Base-by-base conservation (phyloP, 495 filamentous ascomycete species). In the Xylaria castorea region DNA sequence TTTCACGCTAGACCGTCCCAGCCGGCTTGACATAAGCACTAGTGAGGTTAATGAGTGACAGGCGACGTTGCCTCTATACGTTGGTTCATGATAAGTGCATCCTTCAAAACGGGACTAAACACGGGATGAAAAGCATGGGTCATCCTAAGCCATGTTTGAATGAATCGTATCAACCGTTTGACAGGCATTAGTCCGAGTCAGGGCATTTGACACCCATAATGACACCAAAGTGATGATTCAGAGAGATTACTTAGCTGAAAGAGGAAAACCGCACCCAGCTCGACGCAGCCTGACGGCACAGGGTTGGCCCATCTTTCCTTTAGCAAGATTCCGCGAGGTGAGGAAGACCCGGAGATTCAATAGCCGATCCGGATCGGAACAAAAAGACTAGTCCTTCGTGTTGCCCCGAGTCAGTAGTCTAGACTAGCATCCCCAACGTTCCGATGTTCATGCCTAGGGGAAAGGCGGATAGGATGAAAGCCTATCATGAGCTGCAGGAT, bases 11-110 rank as follows among this genome's bases (percentile, higher is more conserved):
- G 36, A 22, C 32, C 46, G 2, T 30, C 50, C 22, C 36, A 44
- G 66, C 20, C 50, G 36, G 36, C 36, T 68, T 44, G 25, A 55
- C 66, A 57, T 68, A 68, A 68, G 66, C 66, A 32, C 66, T 57
- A 68, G 42, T 30, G 20, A 42, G 22, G 48, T 38, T 50, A 40
- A 55, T 16, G 18, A 38, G 3, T 18, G 30, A 25, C 20, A 9
- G 36, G 30, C 22, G n/a, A 50, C n/a, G 62, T n/a, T 48, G 34
- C 38, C 25, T 14, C 30, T 60, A 27, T 63, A 42, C 7, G 34
- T 40, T 36, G 42, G 44, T 27, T 18, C 63, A n/a, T 20, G 30
- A 50, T 34, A 50, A 20, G 25, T 22, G 50, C 66, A 36, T 42
- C 66, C 66, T 30, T 42, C 34, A 14, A 20, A 22, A 57, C 25